Base-by-base conservation (phyloP, 768 basidiomycete genomes). In the Daedalea quercina region DNA sequence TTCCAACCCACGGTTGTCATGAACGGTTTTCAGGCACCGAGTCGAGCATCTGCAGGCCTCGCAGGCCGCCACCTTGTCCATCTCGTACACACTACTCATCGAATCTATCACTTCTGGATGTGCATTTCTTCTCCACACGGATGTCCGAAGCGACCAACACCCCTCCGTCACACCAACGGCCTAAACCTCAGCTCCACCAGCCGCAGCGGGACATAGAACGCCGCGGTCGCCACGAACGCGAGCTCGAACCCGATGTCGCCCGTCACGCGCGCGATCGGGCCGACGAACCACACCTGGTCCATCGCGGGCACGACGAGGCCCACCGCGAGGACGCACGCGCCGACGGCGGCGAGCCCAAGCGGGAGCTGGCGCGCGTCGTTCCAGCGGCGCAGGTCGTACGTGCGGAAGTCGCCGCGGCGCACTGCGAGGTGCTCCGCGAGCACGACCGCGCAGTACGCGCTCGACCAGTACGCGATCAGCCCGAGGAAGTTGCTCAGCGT, bases 221-320 rank as follows among this genome's bases (percentile, higher is more conserved):
- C 17, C 12, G 64, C 69, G 0, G 78, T 74, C 7, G 75, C 66
- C 3, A 67, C 63, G 49, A 84, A 79, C 0, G 84, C 84, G 15
- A 82, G 66, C 54, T 85, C 73, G 35, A 90, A 77, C 2, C 85
- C 88, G 49, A 90, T 80, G 65, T 90, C 88, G 2, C 88, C 88
- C 11, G 82, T 73, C 8, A 61, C 69, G 33, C 63, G 58, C 2
- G 85, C 87, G 19, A 90, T 81, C 0, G 86, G 87, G 0, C 88
- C 88, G 2, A 69, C 66, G 61, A 79, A 90, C 80, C 82, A 89
- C 13, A 72, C 77, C 60, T 91, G 86, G 53, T 77, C 70, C 80
- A 90, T 90, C 47, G 73, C 80, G 4, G 84, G 81, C 4, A 89
- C 69, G 22, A 83, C 68, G 20, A 87, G 70, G 7, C 69, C 79